These are phyloP conservation scores for Bruguiera sexangula DNA, from an alignment of 345 rosid species.

Conservation along the genomic window DNA sequence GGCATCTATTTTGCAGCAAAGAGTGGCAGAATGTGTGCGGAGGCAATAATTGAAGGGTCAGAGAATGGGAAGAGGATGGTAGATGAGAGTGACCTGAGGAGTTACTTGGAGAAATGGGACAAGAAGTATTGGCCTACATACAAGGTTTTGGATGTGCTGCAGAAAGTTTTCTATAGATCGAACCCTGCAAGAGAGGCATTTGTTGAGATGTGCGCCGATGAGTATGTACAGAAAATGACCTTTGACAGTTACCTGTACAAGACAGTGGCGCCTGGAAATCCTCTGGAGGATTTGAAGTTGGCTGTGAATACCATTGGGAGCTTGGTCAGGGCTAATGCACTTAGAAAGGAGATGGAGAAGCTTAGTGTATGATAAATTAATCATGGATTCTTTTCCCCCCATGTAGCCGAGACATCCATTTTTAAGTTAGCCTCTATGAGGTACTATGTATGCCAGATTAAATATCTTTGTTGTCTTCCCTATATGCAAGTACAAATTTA, in stretches of 20 bases:
- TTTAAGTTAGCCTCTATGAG: too few relatives aligned
- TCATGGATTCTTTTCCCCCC: background rate
- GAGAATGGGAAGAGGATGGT: slow-evolving; percentile 82
- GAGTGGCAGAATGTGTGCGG: slow-evolving; percentile 95
- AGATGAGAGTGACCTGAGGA: slow-evolving; percentile 82
- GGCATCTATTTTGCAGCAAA: slow-evolving; percentile 91
- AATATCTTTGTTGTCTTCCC: too few relatives aligned
- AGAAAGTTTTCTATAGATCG: slow-evolving; percentile 84
- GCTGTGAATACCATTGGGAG: slow-evolving; percentile 92
- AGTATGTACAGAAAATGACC: slow-evolving; percentile 96
- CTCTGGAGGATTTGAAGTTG: slow-evolving; percentile 79
- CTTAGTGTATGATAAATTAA: slow-evolving; percentile 42
- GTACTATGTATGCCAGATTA: too few relatives aligned
- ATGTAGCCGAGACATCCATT: background rate
- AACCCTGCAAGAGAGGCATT: slow-evolving; percentile 92
- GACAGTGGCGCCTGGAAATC: slow-evolving; percentile 78
- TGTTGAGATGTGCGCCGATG: slow-evolving; percentile 85
- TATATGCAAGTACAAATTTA: too few relatives aligned
- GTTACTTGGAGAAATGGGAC: slow-evolving; percentile 93
- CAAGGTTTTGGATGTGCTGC: slow-evolving; percentile 81
- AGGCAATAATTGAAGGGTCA: slow-evolving; percentile 84
- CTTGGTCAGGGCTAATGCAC: slow-evolving; percentile 91
- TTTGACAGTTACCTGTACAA: slow-evolving; percentile 90
- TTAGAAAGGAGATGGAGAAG: slow-evolving; percentile 84
- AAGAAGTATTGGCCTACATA: slow-evolving; percentile 92